Evolutionary conservation across 2,329 filamentous ascomycete genomes (phyloP), one percentile per base, ranked within the genome.

Genomic region (Fusarium irregulare): DNA sequence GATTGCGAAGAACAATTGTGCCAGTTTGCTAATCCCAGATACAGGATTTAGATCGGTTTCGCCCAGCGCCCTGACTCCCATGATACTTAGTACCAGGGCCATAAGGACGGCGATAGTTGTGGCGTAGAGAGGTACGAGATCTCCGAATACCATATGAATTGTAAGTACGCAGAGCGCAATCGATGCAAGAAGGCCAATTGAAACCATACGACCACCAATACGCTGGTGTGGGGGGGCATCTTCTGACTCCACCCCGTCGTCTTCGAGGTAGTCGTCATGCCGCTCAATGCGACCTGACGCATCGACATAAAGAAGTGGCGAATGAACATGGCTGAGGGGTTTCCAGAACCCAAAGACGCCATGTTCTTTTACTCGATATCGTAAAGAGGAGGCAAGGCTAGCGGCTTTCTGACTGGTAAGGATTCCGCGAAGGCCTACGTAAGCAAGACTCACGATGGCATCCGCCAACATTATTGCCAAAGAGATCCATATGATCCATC

Each of bases 401-500:
- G 41, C 28, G 20, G 53, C 48, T 25, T 56, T 58, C 7, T 70
- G 53, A 7, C 66, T 61, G 18, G 70, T 60, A 18, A 77, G 78
- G 1, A 91, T 67, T 1, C 93, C 91, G 6, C 88, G 88, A 4
- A 92, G 70, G 2, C 92, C 83, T 42, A 98, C 86, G 84, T 94
- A 94, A 3, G 92, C 89, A 12, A 99, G 87, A 74, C 92, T 98
- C 67, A 98, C 88, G 6, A 99, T 86, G 1, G 95, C 93, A 80
- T 99, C 96, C 23, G 93, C 93, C 27, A 99, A 86, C 96, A 99
- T 99, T 71, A 99, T 98, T 6, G 96, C 93, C 30, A 99, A 83
- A 34, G 93, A 97, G 4, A 97, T 86, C 96, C 96, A 99, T 0
- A 99, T 93, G 64, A 99, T 98, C 96, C 96, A 99, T 41, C 95